phyloP scores from a whole-genome alignment of 2,329 filamentous ascomycete species.

The Capronia coronata region DNA sequence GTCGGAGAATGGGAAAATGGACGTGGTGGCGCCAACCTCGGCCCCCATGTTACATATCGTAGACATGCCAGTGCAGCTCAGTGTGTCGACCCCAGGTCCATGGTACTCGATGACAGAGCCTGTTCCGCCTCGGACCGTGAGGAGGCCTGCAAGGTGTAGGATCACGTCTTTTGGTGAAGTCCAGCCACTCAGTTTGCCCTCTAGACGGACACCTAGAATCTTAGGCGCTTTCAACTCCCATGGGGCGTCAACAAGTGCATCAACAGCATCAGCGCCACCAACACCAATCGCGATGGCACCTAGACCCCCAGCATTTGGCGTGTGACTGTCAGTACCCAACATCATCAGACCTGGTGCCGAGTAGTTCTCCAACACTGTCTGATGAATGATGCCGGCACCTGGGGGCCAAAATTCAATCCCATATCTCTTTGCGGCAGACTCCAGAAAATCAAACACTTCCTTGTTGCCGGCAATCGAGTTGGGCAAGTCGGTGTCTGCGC shows the following conservation, averaged over 20 bases:
- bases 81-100: slow-evolving; percentile 77
- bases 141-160: slow-evolving; percentile 74
- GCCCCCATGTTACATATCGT: slow-evolving; percentile 80
- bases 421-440: slow-evolving; percentile 84
- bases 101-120: slow-evolving; percentile 94
- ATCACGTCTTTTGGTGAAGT: slow-evolving; percentile 94
- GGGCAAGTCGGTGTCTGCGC: slow-evolving; percentile 76
- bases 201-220: slow-evolving; percentile 76
- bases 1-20: slow-evolving; percentile 84
- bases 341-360: slow-evolving; percentile 97
- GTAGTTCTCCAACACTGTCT: slow-evolving; percentile 97
- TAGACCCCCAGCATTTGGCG: slow-evolving; percentile 91
- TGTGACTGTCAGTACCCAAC: slow-evolving; percentile 96
- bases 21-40: slow-evolving; percentile 93
- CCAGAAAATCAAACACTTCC: slow-evolving; percentile 95
- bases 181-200: slow-evolving; percentile 82
- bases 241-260: slow-evolving; percentile 89
- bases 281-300: slow-evolving; percentile 94
- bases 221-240: slow-evolving; percentile 97
- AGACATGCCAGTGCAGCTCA: slow-evolving; percentile 89
- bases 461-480: slow-evolving; percentile 85
- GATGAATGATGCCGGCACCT: slow-evolving; percentile 91
- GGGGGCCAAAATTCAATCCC: slow-evolving; percentile 95
- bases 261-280: slow-evolving; percentile 92
- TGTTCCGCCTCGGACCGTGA: slow-evolving; percentile 90